A percentile compares a stretch with the other conserved stretches of the same genome.
These are phyloP conservation scores for Carpinus fangiana DNA, from an alignment of 306 rosid species.

Conservation along the genomic window DNA sequence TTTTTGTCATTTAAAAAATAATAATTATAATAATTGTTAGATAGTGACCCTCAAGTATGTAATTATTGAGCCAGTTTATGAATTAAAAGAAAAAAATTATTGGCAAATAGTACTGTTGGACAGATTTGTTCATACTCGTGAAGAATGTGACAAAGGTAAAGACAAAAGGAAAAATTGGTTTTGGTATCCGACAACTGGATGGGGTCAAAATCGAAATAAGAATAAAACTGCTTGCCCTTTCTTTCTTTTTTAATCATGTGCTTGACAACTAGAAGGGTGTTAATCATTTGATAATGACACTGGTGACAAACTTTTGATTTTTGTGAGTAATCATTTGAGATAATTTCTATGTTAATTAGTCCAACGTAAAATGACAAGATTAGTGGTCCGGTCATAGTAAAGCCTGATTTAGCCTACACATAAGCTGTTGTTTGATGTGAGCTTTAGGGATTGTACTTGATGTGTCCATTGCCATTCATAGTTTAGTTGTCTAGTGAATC, in stretches of 20 bases:
- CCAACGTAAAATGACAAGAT: not conserved
- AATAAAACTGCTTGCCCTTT: not conserved
- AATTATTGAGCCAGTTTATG: conserved; percentile 14
- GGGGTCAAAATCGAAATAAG: conserved; percentile 5
- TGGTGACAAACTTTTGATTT: not conserved
- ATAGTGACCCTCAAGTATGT: conserved; percentile 14
- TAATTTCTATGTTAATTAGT: not conserved
- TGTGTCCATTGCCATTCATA: too few relatives aligned
- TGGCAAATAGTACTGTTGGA: not conserved
- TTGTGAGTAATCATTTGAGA: not conserved
- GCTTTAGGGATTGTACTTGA: not conserved
- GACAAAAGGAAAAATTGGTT: not conserved
- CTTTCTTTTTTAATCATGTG: not conserved
- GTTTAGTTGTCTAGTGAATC: not conserved
- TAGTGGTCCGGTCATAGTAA: not conserved
- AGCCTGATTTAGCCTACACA: not conserved
- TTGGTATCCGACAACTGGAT: conserved; percentile 16
- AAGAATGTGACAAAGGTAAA: conserved; percentile 23
- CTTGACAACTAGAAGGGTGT: not conserved
- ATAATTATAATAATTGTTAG: too few relatives aligned
- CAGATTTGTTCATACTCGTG: conserved; percentile 15
- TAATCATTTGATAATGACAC: not conserved
- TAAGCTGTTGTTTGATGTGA: not conserved
- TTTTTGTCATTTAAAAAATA: too few relatives aligned
- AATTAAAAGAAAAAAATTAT: not conserved